Evolutionary conservation across 2,329 filamentous ascomycete genomes (phyloP).

Genomic region (Botrytis sinoallii): DNA sequence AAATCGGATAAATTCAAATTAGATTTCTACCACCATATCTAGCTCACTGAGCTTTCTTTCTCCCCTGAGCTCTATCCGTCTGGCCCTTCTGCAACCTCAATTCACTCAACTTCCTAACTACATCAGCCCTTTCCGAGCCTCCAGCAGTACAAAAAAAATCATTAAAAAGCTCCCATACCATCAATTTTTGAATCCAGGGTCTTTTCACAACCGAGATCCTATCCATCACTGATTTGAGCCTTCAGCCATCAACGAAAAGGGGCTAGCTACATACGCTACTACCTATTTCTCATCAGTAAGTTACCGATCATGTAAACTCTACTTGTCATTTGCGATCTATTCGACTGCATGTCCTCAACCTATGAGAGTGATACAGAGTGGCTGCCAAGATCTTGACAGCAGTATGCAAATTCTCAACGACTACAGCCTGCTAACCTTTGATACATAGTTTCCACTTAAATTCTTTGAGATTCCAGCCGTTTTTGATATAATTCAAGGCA

Average conservation of each 20-base stretch:
- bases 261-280: background rate
- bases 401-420: background rate
- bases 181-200: background rate
- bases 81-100: background rate
- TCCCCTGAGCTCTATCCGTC: background rate
- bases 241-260: background rate
- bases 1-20: background rate
- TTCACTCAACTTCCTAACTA: background rate
- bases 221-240: background rate
- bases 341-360: background rate
- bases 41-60: background rate
- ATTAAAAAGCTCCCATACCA: background rate
- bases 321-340: rapidly evolving
- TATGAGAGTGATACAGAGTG: background rate
- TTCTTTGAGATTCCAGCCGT: background rate
- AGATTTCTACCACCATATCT: background rate
- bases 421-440: background rate
- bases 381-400: background rate
- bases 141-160: background rate
- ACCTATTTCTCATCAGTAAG: background rate
- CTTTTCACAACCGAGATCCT: background rate
- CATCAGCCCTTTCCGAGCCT: background rate
- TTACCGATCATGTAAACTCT: background rate
- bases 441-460: background rate
- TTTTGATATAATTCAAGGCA: background rate